Conservation (phyloP, 2,329 filamentous ascomycete species). For the Fusarium sp. region DNA sequence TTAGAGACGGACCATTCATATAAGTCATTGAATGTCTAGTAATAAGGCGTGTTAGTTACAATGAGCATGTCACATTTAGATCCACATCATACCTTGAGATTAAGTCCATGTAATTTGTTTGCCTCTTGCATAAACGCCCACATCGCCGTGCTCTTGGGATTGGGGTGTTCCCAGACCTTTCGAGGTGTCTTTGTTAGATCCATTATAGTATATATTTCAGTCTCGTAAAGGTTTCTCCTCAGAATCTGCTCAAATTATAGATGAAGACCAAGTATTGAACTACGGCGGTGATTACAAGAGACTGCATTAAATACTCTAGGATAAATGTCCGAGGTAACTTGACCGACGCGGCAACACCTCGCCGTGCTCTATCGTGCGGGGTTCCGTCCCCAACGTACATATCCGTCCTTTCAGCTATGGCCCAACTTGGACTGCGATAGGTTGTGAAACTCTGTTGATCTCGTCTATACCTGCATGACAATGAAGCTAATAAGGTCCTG, state of each 20-base stretch:
- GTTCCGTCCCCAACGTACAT: conserved; percentile 17
- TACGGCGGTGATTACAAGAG: not conserved
- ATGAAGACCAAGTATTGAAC: not conserved
- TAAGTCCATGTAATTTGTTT: conserved; percentile 65
- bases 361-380: conserved; percentile 29
- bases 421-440: not conserved
- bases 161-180: conserved; percentile 75
- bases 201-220: conserved; percentile 34
- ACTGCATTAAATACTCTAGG: not conserved
- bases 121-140: conserved; percentile 72
- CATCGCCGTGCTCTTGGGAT: conserved; percentile 70
- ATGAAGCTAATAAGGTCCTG: not conserved
- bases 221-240: not conserved
- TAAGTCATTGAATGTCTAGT: conserved; percentile 72
- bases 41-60: not conserved
- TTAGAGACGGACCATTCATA: conserved; percentile 73
- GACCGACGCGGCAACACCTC: not conserved
- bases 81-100: conserved; percentile 61
- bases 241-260: not conserved
- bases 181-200: conserved; percentile 55
- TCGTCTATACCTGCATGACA: conserved; percentile 2
- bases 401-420: not conserved
- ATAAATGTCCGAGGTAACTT: conserved; percentile 33
- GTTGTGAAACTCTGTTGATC: conserved; percentile 21
- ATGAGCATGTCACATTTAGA: not conserved